Base-by-base conservation (phyloP, 345 rosid genomes). In the Ceriops zippeliana region DNA sequence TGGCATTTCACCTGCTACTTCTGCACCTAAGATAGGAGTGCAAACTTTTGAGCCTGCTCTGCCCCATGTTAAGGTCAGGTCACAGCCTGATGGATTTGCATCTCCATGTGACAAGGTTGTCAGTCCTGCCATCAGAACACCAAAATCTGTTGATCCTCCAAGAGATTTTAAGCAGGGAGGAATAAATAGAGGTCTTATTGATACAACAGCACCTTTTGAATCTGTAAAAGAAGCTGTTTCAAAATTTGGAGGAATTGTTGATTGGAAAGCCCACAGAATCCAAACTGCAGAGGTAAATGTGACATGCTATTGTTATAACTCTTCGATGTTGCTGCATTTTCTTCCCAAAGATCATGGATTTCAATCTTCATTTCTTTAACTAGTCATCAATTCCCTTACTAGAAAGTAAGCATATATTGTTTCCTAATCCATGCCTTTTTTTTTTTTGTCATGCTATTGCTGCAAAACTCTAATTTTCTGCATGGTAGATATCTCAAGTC, bases 221-320 rank as follows among this genome's bases (percentile, higher is more conserved):
- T 91, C 98, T 19, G 98, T 93, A 68, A 91, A 93, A 85, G 90
- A 86, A 77, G 98, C 86, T 64, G 98, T 93, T 76, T 91, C 97
- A 58, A 91, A 83, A 83, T 91, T 93, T 75, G 98, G 98, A 16
- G 98, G 98, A 69, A 91, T 91, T 72, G 88, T 87, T 58, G 98
- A 93, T 67, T 93, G 98, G 98, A 93, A 91, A 83, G 98, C 92
- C 54, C 98, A 91, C 71, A 86, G 77, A 82, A 70, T 85, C 77
- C 83, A 87, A 81, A 83, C 89, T 19, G 83, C 88, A 72, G 95
- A 91, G 96, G 98, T 93, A 84, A 53, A 15, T 31, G 2, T 52
- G 49, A 10, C 46, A 62, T 52, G 21, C 26, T 49, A 27, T 73
- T 65, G 1, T 66, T 61, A 32, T 32, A 56, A 37, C 37, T 38